Evolutionary conservation across 2,329 filamentous ascomycete species (phyloP).

Genomic region (Colletotrichum simmondsii): DNA sequence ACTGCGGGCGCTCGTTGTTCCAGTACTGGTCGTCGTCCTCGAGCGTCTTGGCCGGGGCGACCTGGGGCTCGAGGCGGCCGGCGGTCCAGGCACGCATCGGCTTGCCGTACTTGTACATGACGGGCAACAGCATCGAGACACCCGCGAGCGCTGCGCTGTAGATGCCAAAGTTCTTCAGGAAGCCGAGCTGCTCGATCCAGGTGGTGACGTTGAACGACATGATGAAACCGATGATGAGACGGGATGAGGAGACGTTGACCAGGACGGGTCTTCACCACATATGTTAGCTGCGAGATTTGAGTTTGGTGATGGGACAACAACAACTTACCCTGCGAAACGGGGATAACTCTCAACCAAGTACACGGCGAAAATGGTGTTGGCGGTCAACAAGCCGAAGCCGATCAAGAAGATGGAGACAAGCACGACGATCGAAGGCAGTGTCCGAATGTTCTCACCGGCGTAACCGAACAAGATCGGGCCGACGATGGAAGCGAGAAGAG

Average conservation of each 20-base stretch:
- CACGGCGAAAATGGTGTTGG: constrained; percentile 43
- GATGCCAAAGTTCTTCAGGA: constrained; percentile 43
- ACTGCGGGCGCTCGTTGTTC: constrained; percentile 30
- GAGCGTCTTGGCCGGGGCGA: constrained; percentile 24
- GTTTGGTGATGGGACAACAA: too few species aligned
- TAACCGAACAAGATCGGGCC: constrained; percentile 46
- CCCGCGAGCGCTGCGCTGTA: constrained; percentile 46
- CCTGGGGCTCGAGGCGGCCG: constrained; percentile 27
- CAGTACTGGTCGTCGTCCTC: constrained; percentile 36
- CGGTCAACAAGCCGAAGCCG: constrained; percentile 42
- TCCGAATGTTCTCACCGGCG: constrained; percentile 38
- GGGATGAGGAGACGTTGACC: constrained; percentile 46
- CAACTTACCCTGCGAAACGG: constrained; percentile 33
- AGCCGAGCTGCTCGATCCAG: constrained; percentile 43
- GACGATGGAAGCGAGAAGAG: constrained; percentile 41
- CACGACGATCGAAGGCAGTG: constrained; percentile 41
- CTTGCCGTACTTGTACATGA: constrained; percentile 41
- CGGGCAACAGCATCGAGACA: constrained; percentile 42
- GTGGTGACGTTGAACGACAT: constrained; percentile 42
- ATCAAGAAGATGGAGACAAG: constrained; percentile 42
- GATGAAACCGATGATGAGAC: constrained; percentile 44
- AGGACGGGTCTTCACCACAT: constrained; percentile 43
- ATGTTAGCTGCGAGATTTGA: neutral
- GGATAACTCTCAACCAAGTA: constrained; percentile 49
- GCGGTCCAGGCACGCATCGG: constrained; percentile 35